A percentile compares a stretch with the other conserved stretches of the same genome.
Evolutionary conservation across 805 yeast species (phyloP).

Genomic region (Candida peoriensis): DNA sequence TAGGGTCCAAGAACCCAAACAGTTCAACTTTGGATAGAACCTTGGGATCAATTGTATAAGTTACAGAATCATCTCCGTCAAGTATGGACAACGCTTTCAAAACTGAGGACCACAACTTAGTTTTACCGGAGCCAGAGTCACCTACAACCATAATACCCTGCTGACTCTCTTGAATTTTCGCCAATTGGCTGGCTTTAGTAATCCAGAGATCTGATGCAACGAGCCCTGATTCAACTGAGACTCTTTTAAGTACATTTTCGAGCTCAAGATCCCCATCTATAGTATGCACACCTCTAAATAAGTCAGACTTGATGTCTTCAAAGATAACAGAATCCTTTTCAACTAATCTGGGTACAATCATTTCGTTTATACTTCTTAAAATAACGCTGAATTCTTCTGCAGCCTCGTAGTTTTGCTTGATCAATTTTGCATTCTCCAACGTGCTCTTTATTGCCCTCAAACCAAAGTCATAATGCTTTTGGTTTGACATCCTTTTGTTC

Average conservation of each 20-base stretch:
- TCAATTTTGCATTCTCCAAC: constrained; percentile 51
- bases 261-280: constrained; percentile 26
- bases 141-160: constrained; percentile 86
- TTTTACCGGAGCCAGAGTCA: constrained; percentile 68
- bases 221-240: constrained; percentile 30
- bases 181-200: constrained; percentile 54
- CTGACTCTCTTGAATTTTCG: constrained; percentile 54
- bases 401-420: constrained; percentile 24
- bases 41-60: constrained; percentile 65
- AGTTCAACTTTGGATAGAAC: constrained; percentile 59
- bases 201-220: constrained; percentile 38
- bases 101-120: constrained; percentile 46
- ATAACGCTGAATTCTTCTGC: constrained; percentile 32
- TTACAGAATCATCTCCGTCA: constrained; percentile 33
- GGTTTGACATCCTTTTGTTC: constrained; percentile 38
- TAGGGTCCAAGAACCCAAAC: constrained; percentile 65
- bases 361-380: constrained; percentile 49
- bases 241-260: constrained; percentile 18
- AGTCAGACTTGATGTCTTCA: constrained; percentile 11
- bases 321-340: constrained; percentile 45
- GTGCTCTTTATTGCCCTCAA: constrained; percentile 73
- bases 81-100: constrained; percentile 30
- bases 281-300: constrained; percentile 26
- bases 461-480: constrained; percentile 87
- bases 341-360: constrained; percentile 64